phyloP scores from a whole-genome alignment of 257 asterid genomes.

The Marsdenia floribunda region DNA sequence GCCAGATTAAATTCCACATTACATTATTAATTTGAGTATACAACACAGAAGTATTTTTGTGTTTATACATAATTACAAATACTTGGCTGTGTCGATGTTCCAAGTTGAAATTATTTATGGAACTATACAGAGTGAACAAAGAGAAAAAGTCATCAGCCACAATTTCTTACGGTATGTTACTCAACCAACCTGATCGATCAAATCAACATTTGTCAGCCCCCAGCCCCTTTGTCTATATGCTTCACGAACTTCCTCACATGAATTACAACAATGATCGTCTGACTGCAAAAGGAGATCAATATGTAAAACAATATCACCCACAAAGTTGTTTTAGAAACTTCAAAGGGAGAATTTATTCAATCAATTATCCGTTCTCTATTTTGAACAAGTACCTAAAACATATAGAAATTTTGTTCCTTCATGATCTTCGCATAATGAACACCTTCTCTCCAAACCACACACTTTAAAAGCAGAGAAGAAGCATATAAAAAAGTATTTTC shows the following conservation, averaged over 20 bases:
- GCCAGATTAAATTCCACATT: not conserved
- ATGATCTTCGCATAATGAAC: not conserved
- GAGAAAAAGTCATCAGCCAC: not conserved
- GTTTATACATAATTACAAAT: too few species aligned
- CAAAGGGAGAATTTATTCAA: not conserved
- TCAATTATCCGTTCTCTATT: not conserved
- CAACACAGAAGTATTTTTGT: not conserved
- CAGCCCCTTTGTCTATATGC: constrained; percentile 93
- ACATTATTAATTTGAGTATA: not conserved
- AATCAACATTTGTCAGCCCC: constrained; percentile 74
- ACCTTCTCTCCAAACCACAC: not conserved
- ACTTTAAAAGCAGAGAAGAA: constrained; percentile 7
- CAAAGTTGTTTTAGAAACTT: not conserved
- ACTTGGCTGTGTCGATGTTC: not conserved
- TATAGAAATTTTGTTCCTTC: not conserved
- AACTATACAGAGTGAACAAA: not conserved
- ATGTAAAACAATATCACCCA: not conserved
- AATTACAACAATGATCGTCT: constrained; percentile 87
- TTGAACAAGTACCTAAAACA: not conserved
- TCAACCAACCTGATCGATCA: constrained; percentile 80
- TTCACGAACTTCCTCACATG: constrained; percentile 99
- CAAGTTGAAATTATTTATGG: not conserved
- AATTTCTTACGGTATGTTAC: not conserved
- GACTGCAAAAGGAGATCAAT: constrained; percentile 41
- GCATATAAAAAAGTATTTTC: constrained; percentile 10